Evolutionary conservation across 768 basidiomycete species (phyloP).

Genomic region (Fomitopsis serialis): DNA sequence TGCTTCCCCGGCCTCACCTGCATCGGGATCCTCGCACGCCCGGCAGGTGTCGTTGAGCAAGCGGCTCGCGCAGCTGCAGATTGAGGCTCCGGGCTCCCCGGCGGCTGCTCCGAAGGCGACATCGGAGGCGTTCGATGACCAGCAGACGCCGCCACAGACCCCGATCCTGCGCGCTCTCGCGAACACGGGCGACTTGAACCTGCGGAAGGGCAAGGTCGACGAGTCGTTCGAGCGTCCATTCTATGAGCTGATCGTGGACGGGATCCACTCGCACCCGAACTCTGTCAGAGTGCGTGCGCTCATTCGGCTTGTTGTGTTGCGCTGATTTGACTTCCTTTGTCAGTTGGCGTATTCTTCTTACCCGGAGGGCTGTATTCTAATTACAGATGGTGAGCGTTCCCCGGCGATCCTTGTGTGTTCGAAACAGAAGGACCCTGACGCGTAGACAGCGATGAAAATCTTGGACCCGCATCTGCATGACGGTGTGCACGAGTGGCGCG

Average conservation of each 20-base stretch:
- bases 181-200: slow-evolving; percentile 25
- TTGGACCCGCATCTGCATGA: slow-evolving; percentile 82
- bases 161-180: slow-evolving; percentile 26
- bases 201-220: slow-evolving; percentile 45
- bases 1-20: slow-evolving; percentile 5
- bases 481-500: slow-evolving; percentile 85
- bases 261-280: slow-evolving; percentile 87
- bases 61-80: slow-evolving; percentile 7
- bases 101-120: slow-evolving; percentile 25
- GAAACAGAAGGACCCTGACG: not conserved
- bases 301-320: not conserved
- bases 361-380: slow-evolving; percentile 81
- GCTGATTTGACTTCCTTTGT: not conserved
- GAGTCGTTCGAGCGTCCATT: slow-evolving; percentile 65
- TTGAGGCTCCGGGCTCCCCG: slow-evolving; percentile 11
- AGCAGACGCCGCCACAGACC: slow-evolving; percentile 50
- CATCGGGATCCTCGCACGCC: slow-evolving; percentile 14
- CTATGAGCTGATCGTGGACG: slow-evolving; percentile 88
- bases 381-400: slow-evolving; percentile 71
- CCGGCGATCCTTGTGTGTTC: not conserved
- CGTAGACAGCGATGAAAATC: slow-evolving; percentile 66
- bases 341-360: slow-evolving; percentile 80
- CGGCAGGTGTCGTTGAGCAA: slow-evolving; percentile 14
- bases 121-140: slow-evolving; percentile 62
- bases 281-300: slow-evolving; percentile 64